phyloP scores from a whole-genome alignment of 2,329 filamentous ascomycete genomes.

The Aspergillus phoenicis region DNA sequence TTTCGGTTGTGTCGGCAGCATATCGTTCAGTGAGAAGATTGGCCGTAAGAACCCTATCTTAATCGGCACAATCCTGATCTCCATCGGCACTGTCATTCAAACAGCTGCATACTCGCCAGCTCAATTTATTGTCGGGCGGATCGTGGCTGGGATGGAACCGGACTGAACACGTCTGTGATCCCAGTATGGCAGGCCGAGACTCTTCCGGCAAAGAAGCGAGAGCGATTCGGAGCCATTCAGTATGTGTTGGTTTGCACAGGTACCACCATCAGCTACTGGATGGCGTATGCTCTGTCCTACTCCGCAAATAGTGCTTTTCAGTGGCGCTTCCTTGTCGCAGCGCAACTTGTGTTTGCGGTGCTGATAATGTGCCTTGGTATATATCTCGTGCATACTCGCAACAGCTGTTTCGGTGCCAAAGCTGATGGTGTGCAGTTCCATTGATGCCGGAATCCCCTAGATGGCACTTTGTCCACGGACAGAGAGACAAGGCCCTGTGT shows the following conservation, averaged over 20 bases:
- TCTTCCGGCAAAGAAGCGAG: not conserved
- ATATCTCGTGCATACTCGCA: not conserved
- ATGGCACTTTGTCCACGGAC: conserved; percentile 54
- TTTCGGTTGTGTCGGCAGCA: not conserved
- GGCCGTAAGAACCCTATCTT: not conserved
- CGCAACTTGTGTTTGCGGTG: not conserved
- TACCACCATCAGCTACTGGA: not conserved
- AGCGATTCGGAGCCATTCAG: not conserved
- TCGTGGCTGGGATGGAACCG: conserved; percentile 50
- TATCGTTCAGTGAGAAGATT: not conserved
- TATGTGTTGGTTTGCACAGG: not conserved
- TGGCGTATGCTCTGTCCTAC: not conserved
- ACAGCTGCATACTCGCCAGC: not conserved
- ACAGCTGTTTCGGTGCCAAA: too few relatives aligned
- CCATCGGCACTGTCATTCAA: not conserved
- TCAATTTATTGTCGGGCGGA: not conserved
- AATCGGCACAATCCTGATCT: not conserved
- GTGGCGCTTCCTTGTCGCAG: conserved; percentile 35
- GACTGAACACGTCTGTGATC: conserved; percentile 54
- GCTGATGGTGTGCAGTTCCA: conserved; percentile 17
- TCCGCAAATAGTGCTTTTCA: conserved; percentile 16
- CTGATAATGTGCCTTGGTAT: not conserved
- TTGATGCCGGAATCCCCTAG: conserved; percentile 55
- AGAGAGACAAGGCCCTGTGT: conserved; percentile 45
- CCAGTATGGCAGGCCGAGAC: conserved; percentile 47